Evolutionary conservation across 2,329 filamentous ascomycete species (phyloP).

Genomic region (Boeremia exigua): DNA sequence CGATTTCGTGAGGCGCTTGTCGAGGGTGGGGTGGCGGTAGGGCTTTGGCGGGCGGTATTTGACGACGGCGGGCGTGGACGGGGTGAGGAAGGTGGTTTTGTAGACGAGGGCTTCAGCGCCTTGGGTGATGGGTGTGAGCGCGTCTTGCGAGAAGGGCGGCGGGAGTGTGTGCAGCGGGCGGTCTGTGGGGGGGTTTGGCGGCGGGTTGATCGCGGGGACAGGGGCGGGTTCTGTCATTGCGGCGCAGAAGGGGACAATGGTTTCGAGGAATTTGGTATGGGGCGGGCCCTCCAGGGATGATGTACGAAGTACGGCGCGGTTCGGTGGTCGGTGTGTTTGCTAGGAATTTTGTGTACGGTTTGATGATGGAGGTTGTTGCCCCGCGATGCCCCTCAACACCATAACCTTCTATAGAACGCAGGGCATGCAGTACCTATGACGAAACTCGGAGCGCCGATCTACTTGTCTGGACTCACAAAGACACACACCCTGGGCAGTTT

Average conservation of each 20-base stretch:
- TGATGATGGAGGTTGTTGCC: constrained; percentile 7
- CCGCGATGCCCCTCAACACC: constrained; percentile 16
- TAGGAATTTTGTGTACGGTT: constrained; percentile 4
- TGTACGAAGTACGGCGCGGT: too few species aligned
- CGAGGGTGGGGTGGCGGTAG: constrained; percentile 89
- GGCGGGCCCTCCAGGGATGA: too few species aligned
- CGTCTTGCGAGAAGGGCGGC: constrained; percentile 55
- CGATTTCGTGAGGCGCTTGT: constrained; percentile 83
- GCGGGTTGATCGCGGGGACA: constrained; percentile 26
- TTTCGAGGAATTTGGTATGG: too few species aligned
- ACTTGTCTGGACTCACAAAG: neutral
- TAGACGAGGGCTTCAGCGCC: constrained; percentile 96
- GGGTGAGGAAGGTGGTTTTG: constrained; percentile 78
- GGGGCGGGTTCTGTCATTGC: constrained; percentile 32
- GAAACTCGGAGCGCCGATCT: too few species aligned
- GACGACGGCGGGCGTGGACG: constrained; percentile 73
- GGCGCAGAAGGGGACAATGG: neutral
- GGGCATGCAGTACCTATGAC: neutral
- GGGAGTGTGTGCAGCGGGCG: constrained; percentile 39
- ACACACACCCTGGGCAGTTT: neutral
- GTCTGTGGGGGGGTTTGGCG: constrained; percentile 25
- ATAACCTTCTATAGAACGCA: neutral
- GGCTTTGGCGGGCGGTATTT: constrained; percentile 92
- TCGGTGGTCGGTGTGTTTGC: neutral
- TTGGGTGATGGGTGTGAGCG: constrained; percentile 79